Evolutionary conservation across 148 eudicot genomes (phyloP), one percentile per base, ranked within the genome.

Genomic region (Diospyros kaki): DNA sequence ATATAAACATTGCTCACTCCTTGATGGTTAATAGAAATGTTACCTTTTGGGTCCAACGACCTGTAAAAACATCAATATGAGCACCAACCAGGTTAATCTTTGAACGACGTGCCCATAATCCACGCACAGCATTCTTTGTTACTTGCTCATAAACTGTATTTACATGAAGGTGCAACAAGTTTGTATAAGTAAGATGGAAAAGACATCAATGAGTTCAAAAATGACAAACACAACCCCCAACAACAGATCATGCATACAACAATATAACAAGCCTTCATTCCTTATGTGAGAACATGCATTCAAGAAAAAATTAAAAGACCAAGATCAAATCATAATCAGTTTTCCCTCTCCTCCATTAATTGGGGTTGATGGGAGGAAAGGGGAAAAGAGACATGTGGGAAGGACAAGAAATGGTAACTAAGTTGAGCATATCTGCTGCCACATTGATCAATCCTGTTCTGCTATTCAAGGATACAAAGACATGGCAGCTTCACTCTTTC

Each of bases 41-140:
- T 81, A 94, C 98, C 97, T 91, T 95, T 73, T 95, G 98, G 63
- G 98, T 95, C 98, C 98, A 95, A 88, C 92, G 97, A 81, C 98
- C 98, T 8, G 96, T 86, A 82, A 95, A 95, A 75, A 95, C 97
- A 76, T 95, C 90, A 62, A 95, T 92, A 79, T 95, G 98, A 70
- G 98, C 98, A 65, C 98, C 98, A 72, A 95, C 94, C 66, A 95
- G 81, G 72, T 90, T 89, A 39, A 95, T 83, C 83, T 83, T 89
- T 65, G 98, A 95, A 73, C 98, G 93, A 7, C 93, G 93, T 72
- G 97, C 96, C 98, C 98, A 95, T 72, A 95, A 73, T 56, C 97
- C 98, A 66, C 83, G 97, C 69, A 95, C 98, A n/a, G 98, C 96
- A 89, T 95, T 95, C 86, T 92, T 95, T n/a, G 98, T 86, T 75